These are phyloP conservation scores for Backusella circina DNA, from an alignment of 192 early-diverging fungal genomes.

Conservation along the genomic window DNA sequence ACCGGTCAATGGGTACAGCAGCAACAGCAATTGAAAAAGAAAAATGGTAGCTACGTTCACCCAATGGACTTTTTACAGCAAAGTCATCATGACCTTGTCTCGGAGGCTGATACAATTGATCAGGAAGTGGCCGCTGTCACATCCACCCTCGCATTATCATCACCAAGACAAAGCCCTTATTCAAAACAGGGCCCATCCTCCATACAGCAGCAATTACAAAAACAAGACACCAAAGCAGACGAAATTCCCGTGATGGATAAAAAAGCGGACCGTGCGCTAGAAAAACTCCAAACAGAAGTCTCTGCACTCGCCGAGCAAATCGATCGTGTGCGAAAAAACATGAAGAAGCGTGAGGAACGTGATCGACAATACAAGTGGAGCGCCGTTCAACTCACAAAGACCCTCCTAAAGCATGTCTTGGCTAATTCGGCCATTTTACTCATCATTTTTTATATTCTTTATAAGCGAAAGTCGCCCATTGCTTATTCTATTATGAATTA, in stretches of 20 bases:
- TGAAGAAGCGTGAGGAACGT: conserved; percentile 5
- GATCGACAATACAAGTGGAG: conserved; percentile 13
- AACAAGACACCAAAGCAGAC: neutral
- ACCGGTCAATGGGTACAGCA: conserved; percentile 5
- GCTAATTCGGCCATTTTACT: conserved; percentile 12
- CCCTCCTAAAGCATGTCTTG: conserved; percentile 12
- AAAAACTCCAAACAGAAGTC: conserved; percentile 25
- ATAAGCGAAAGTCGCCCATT: conserved; percentile 7
- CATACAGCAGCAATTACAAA: neutral
- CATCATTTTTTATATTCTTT: conserved; percentile 9
- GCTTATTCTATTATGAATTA: conserved; percentile 7
- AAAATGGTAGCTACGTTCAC: neutral
- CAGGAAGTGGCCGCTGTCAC: conserved; percentile 22
- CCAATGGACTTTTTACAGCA: conserved; percentile 14
- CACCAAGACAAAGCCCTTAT: conserved; percentile 10
- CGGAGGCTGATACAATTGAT: conserved; percentile 22
- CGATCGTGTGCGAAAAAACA: conserved; percentile 5
- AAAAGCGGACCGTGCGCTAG: conserved; percentile 14
- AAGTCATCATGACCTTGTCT: neutral
- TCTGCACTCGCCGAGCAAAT: conserved; percentile 21
- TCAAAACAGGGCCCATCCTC: neutral
- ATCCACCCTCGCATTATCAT: neutral
- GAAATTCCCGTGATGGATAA: neutral
- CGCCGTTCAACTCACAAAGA: neutral
- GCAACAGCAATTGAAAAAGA: neutral